These are phyloP conservation scores for Gnomoniopsis smithogilvyi DNA, from an alignment of 2,329 filamentous ascomycete genomes.

Conservation along the genomic window DNA sequence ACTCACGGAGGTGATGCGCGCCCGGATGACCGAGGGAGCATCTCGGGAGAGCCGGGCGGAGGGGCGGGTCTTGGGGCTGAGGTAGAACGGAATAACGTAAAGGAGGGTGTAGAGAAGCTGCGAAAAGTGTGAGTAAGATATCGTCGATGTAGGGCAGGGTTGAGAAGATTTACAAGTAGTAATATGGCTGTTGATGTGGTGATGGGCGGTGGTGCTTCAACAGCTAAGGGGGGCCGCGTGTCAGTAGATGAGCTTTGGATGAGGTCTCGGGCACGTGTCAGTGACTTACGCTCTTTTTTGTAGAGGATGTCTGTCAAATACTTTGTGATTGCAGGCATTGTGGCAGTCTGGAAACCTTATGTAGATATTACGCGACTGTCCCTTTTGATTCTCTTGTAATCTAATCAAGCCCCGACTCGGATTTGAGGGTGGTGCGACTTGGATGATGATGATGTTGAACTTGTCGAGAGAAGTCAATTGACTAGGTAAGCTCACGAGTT, in stretches of 20 bases:
- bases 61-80: conserved; percentile 74
- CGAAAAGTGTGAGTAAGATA: background rate
- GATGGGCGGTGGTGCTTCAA: conserved; percentile 37
- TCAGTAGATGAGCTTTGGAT: background rate
- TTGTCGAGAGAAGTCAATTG: too few species aligned
- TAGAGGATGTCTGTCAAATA: conserved; percentile 13
- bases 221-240: conserved; percentile 11
- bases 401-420: background rate
- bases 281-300: conserved; percentile 12
- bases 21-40: conserved; percentile 83
- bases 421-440: too few species aligned
- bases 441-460: too few species aligned
- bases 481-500: too few species aligned
- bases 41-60: conserved; percentile 78
- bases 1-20: conserved; percentile 77
- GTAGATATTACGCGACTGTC: background rate
- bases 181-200: conserved; percentile 33
- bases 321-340: conserved; percentile 15
- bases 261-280: background rate
- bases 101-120: conserved; percentile 78
- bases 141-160: background rate
- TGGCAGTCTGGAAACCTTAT: background rate
- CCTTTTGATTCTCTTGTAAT: background rate
- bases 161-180: conserved; percentile 29
- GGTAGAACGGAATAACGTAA: conserved; percentile 90